phyloP scores from a whole-genome alignment of 75 land plant species.

The Pseudotsuga menziesii region DNA sequence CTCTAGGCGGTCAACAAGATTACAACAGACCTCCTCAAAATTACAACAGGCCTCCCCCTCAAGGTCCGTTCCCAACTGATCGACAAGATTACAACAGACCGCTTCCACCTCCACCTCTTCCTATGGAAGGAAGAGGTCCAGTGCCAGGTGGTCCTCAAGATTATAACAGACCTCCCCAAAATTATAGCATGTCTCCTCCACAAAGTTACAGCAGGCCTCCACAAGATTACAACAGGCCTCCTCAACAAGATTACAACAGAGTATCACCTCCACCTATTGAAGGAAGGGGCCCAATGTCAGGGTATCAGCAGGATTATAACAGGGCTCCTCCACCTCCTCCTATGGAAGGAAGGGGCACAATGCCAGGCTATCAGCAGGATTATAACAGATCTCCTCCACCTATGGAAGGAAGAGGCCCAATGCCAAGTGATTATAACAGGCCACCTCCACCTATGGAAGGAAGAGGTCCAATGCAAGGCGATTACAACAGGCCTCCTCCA shows the following conservation, averaged over 20 bases:
- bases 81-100: background rate
- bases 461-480: background rate
- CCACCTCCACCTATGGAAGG: constrained; percentile 2
- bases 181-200: background rate
- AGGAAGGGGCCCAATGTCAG: background rate
- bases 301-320: background rate
- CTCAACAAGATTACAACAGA: background rate
- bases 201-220: background rate
- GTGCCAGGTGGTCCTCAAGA: constrained; percentile 1
- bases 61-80: background rate
- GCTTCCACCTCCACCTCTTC: background rate
- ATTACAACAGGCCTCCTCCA: background rate
- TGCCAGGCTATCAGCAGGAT: background rate
- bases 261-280: background rate
- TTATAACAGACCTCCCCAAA: background rate
- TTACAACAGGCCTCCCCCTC: background rate
- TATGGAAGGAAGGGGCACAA: background rate
- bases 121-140: constrained; percentile 6
- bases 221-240: background rate
- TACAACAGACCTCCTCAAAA: background rate
- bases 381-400: constrained; percentile 6
- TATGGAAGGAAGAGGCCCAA: background rate
- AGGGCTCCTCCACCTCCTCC: constrained; percentile 2
- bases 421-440: constrained; percentile 4
- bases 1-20: background rate